A percentile compares a stretch with the other conserved stretches of the same genome.
phyloP scores from a whole-genome alignment of 2,329 filamentous ascomycete species.

The Coniochaeta sp. region DNA sequence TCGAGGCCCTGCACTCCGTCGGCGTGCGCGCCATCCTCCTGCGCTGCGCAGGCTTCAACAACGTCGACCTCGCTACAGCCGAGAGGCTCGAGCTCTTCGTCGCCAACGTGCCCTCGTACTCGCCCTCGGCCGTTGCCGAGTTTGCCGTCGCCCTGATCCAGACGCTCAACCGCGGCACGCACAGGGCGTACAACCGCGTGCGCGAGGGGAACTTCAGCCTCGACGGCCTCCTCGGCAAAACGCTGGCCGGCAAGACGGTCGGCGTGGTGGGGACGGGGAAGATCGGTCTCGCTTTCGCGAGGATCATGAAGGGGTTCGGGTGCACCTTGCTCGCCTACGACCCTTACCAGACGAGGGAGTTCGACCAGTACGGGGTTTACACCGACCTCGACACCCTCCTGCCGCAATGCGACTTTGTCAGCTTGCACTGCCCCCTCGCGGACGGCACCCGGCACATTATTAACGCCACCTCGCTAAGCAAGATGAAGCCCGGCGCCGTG shows the following conservation, averaged over 20 bases:
- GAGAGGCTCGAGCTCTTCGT: conserved; percentile 50
- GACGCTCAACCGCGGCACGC: conserved; percentile 61
- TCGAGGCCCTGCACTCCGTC: conserved; percentile 37
- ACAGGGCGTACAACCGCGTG: conserved; percentile 61
- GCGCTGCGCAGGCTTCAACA: conserved; percentile 63
- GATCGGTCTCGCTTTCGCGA: conserved; percentile 56
- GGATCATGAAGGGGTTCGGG: conserved; percentile 58
- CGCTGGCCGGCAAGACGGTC: conserved; percentile 57
- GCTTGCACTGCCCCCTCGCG: conserved; percentile 59
- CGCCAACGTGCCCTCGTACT: conserved; percentile 61
- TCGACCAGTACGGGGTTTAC: conserved; percentile 44
- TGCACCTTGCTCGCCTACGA: conserved; percentile 57
- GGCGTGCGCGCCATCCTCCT: conserved; percentile 55
- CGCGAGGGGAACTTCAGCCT: conserved; percentile 63
- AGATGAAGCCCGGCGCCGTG: conserved; percentile 54
- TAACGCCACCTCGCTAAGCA: conserved; percentile 40
- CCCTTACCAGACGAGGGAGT: conserved; percentile 42
- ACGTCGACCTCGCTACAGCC: conserved; percentile 54
- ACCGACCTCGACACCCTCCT: conserved; percentile 48
- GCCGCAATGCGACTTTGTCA: conserved; percentile 51
- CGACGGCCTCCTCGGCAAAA: conserved; percentile 55
- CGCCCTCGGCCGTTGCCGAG: conserved; percentile 63
- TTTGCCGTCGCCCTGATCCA: conserved; percentile 62
- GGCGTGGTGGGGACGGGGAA: conserved; percentile 59
- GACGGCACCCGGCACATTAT: conserved; percentile 54